These are phyloP conservation scores for Thuja plicata DNA, from an alignment of 83 land plant species.

Conservation along the genomic window DNA sequence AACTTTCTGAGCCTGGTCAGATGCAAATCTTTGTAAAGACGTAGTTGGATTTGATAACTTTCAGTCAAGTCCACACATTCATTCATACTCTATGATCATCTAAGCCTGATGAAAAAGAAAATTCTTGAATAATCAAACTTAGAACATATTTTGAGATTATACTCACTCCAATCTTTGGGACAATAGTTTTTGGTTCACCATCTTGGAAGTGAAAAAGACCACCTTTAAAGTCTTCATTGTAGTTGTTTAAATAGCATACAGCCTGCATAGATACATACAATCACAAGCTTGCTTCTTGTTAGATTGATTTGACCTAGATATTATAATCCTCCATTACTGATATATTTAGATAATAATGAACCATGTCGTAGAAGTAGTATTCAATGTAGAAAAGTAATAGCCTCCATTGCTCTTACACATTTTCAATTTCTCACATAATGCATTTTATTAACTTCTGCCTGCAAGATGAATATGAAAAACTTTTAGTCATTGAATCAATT, in stretches of 20 bases:
- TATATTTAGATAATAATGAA: not conserved
- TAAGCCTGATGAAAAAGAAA: not conserved
- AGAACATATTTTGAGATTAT: not conserved
- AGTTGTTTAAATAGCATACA: slow-evolving; percentile 83
- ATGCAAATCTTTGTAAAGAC: not conserved
- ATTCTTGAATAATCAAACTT: not conserved
- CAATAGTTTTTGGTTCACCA: slow-evolving; percentile 70
- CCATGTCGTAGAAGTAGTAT: not conserved
- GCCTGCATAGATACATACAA: slow-evolving; percentile 43
- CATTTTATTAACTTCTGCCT: not conserved
- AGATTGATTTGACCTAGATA: not conserved
- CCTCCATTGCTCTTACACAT: not conserved
- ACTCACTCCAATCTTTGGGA: slow-evolving; percentile 79
- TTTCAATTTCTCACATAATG: not conserved
- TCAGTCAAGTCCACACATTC: not conserved
- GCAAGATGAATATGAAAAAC: not conserved
- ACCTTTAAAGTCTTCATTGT: slow-evolving; percentile 70
- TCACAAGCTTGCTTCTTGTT: not conserved
- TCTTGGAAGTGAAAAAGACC: slow-evolving; percentile 84
- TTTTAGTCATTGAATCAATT: no score
- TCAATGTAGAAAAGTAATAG: not conserved
- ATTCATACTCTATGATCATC: not conserved
- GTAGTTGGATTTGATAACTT: not conserved
- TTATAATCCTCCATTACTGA: not conserved
- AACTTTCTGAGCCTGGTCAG: not conserved